Percentiles rank a stretch among this genome's conserved stretches.
Evolutionary conservation across 257 asterid genomes (phyloP).

Genomic region (Lycium barbarum): DNA sequence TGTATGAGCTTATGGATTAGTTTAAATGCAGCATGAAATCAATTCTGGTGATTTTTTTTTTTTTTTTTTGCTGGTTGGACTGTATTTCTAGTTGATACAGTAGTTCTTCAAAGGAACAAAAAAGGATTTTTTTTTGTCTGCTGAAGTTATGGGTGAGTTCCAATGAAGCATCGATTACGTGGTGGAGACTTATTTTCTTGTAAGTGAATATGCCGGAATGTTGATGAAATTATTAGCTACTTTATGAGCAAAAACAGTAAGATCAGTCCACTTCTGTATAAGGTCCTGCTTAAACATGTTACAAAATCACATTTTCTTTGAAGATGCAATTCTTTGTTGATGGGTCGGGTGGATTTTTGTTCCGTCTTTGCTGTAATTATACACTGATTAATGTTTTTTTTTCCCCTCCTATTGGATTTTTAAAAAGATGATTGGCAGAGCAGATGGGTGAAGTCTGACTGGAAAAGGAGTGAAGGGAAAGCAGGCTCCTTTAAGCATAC

Average conservation of each 20-base stretch:
- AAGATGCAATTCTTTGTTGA: too few species aligned
- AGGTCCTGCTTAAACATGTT: not conserved
- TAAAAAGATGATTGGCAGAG: conserved; percentile 82
- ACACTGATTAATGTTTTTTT: not conserved
- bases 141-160: not conserved
- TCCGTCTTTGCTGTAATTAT: not conserved
- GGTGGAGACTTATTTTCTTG: not conserved
- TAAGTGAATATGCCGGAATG: not conserved
- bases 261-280: not conserved
- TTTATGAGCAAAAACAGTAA: not conserved
- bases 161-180: not conserved
- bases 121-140: not conserved
- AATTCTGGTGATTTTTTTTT: not conserved
- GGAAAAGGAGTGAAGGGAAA: conserved; percentile 94
- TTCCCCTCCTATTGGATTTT: not conserved
- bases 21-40: not conserved
- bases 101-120: too few species aligned
- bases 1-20: not conserved
- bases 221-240: not conserved
- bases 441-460: conserved; percentile 94
- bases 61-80: not conserved
- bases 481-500: conserved; percentile 97
- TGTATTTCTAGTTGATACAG: not conserved
- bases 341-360: not conserved
- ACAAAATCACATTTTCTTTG: not conserved